Evolutionary conservation across 2,329 filamentous ascomycete species (phyloP).

Genomic region (Fusarium brachygibbosum): DNA sequence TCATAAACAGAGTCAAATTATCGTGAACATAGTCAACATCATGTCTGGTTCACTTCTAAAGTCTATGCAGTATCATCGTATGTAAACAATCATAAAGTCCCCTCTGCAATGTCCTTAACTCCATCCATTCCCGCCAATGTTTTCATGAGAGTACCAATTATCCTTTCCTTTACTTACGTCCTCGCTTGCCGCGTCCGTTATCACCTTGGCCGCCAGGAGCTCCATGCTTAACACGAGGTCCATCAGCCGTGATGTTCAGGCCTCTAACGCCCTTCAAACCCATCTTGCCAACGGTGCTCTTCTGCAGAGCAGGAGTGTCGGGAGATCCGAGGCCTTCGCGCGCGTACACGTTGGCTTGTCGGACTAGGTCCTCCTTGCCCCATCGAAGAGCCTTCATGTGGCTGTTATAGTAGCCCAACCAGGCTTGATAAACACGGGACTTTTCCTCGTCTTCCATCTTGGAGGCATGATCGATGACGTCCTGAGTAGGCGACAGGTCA

Average conservation of each 20-base stretch:
- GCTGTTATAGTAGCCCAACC: slow-evolving; percentile 69
- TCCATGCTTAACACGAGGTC: slow-evolving; percentile 51
- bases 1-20: slow-evolving; percentile 7
- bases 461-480: slow-evolving; percentile 57
- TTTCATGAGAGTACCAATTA: neutral
- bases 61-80: slow-evolving; percentile 23
- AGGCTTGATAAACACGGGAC: slow-evolving; percentile 67
- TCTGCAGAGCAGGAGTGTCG: slow-evolving; percentile 62
- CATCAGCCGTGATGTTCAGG: slow-evolving; percentile 61
- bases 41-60: slow-evolving; percentile 12
- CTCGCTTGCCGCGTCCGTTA: slow-evolving; percentile 24
- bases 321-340: slow-evolving; percentile 61
- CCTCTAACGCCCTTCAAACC: slow-evolving; percentile 66
- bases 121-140: slow-evolving; percentile 8
- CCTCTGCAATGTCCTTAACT: slow-evolving; percentile 21
- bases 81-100: slow-evolving; percentile 8
- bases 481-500: slow-evolving; percentile 58
- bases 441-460: slow-evolving; percentile 61
- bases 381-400: slow-evolving; percentile 61
- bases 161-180: slow-evolving; percentile 11
- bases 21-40: neutral
- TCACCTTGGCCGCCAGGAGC: slow-evolving; percentile 23
- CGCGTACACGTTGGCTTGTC: slow-evolving; percentile 65
- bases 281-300: slow-evolving; percentile 68
- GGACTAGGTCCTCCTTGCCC: slow-evolving; percentile 62